phyloP scores from a whole-genome alignment of 805 yeast species.

The Kazachstania viticola region DNA sequence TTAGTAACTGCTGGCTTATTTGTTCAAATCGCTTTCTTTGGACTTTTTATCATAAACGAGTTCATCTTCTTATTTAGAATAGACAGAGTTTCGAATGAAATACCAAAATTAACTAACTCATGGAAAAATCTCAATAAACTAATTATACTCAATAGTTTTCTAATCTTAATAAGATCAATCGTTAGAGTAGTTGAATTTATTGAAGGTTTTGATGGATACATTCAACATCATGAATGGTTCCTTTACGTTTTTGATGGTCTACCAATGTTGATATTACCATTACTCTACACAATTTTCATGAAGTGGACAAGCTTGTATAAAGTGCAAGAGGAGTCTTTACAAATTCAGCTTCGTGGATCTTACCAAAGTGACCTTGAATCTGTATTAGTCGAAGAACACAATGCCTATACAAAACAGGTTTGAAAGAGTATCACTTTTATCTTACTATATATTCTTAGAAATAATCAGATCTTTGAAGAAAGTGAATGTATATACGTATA shows the following conservation, averaged over 20 bases:
- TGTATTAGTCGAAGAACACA: no score
- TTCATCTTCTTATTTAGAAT: constrained; percentile 8
- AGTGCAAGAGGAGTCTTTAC: constrained; percentile 11
- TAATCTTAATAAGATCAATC: constrained; percentile 24
- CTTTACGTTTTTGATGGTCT: constrained; percentile 22
- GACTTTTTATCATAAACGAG: constrained; percentile 18
- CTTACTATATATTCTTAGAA: no score
- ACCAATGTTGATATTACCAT: constrained; percentile 15
- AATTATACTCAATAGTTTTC: constrained; percentile 8
- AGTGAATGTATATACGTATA: no score
- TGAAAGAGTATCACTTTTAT: no score
- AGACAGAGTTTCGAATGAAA: constrained; percentile 1
- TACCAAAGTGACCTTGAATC: no score
- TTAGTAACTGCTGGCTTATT: constrained; percentile 24
- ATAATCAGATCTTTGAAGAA: no score
- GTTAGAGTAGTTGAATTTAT: constrained; percentile 24
- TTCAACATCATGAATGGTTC: constrained; percentile 20
- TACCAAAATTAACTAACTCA: constrained; percentile 3
- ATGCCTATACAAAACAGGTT: no score
- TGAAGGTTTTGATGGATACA: constrained; percentile 22
- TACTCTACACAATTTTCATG: constrained; percentile 6
- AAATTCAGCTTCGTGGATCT: no score
- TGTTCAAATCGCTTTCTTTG: constrained; percentile 25
- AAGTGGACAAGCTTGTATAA: constrained; percentile 7
- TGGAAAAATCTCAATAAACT: constrained; percentile 11